A percentile compares a stretch with the other conserved stretches of the same genome.
Evolutionary conservation across 2,329 filamentous ascomycete species (phyloP).

Genomic region (Byssothecium circinans): DNA sequence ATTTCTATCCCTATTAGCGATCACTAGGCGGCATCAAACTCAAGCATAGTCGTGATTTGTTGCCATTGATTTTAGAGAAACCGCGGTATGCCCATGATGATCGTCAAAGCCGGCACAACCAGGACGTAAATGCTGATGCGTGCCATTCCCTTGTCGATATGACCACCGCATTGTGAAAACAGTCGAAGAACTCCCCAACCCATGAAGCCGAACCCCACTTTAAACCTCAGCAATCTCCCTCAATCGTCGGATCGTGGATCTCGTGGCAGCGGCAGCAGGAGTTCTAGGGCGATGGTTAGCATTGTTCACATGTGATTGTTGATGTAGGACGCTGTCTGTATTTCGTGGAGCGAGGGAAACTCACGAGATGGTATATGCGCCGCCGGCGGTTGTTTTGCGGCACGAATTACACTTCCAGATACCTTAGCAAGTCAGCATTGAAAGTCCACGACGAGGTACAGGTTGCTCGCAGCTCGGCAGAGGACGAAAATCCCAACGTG

Average conservation of each 20-base stretch:
- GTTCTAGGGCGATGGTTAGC: conserved; percentile 62
- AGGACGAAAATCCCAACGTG: not conserved
- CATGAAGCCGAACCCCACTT: conserved; percentile 38
- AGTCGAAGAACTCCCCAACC: conserved; percentile 39
- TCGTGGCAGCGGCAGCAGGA: conserved; percentile 88
- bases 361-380: conserved; percentile 96
- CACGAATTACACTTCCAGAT: conserved; percentile 98
- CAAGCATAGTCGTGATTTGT: conserved; percentile 25
- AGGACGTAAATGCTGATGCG: conserved; percentile 35
- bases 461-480: not conserved
- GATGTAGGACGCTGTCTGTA: not conserved
- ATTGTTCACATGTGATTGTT: conserved; percentile 1
- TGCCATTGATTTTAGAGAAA: conserved; percentile 42
- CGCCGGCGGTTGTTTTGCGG: conserved; percentile 90
- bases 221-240: conserved; percentile 97
- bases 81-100: conserved; percentile 37
- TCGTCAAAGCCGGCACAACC: conserved; percentile 40
- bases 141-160: conserved; percentile 32
- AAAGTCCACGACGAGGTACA: not conserved
- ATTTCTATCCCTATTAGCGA: not conserved
- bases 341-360: conserved; percentile 39
- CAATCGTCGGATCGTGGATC: conserved; percentile 95
- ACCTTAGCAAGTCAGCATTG: conserved; percentile 49
- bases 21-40: not conserved
- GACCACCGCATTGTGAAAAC: conserved; percentile 39